These are phyloP conservation scores for Xenoacremonium recifei DNA, from an alignment of 2,329 filamentous ascomycete genomes.

Conservation along the genomic window DNA sequence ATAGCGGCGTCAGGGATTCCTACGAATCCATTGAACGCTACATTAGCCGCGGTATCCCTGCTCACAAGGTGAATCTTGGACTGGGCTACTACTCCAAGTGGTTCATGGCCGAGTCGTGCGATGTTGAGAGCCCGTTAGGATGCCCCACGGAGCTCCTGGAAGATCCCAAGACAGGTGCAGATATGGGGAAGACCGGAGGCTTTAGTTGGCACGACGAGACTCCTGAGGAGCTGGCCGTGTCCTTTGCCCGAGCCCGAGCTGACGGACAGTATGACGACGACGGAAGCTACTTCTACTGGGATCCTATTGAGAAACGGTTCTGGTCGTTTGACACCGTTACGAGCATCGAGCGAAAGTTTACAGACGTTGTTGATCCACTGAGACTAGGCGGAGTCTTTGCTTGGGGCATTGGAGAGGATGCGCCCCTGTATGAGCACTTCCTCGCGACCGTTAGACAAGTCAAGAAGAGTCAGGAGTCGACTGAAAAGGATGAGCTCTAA, in stretches of 20 bases:
- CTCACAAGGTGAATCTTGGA: slow-evolving; percentile 58
- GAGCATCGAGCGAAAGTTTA: slow-evolving; percentile 61
- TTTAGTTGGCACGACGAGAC: slow-evolving; percentile 61
- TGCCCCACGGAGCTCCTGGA: slow-evolving; percentile 58
- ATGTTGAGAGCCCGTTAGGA: slow-evolving; percentile 43
- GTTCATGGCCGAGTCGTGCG: slow-evolving; percentile 51
- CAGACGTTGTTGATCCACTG: slow-evolving; percentile 53
- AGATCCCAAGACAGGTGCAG: slow-evolving; percentile 54
- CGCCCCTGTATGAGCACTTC: slow-evolving; percentile 41
- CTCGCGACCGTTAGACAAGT: slow-evolving; percentile 30
- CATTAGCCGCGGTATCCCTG: slow-evolving; percentile 50
- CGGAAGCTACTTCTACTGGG: slow-evolving; percentile 71
- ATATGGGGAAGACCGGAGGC: slow-evolving; percentile 55
- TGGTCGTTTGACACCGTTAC: slow-evolving; percentile 72
- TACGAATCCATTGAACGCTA: slow-evolving; percentile 57
- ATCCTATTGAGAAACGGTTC: slow-evolving; percentile 57
- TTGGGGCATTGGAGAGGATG: slow-evolving; percentile 72
- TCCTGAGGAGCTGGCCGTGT: slow-evolving; percentile 50
- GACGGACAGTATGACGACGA: slow-evolving; percentile 53
- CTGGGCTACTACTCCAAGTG: slow-evolving; percentile 69
- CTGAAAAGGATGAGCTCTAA: slow-evolving; percentile 33
- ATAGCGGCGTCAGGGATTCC: slow-evolving; percentile 60
- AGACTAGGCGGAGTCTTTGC: slow-evolving; percentile 70
- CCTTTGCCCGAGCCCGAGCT: slow-evolving; percentile 55
- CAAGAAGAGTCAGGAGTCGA: slow-evolving; percentile 14